Evolutionary conservation across 2,329 filamentous ascomycete genomes (phyloP), one percentile per base, ranked within the genome.

Genomic region (Dryadomyces sulphureus): DNA sequence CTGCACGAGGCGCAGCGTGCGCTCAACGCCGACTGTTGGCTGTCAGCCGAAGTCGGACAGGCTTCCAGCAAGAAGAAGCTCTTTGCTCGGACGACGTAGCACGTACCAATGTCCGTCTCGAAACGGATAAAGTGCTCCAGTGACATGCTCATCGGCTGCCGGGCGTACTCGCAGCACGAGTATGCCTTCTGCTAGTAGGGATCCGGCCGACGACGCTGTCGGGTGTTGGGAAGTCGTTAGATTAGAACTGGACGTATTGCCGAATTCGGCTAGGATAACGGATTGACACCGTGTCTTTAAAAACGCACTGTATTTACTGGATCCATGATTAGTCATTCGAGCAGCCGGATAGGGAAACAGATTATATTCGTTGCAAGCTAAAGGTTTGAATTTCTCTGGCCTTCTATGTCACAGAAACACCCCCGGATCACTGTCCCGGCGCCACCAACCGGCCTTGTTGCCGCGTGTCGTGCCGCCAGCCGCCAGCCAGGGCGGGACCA

Each of bases 361-460:
- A 32, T 32, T 32, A 32, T 39, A 16, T 24, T 39, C 21, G n/a
- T n/a, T n/a, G n/a, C n/a, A n/a, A n/a, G n/a, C 21, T 12, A 21
- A 14, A 12, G n/a, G 36, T 25, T 16, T 38, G 17, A 11, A 20
- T 38, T n/a, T 38, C 9, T 36, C 36, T 20, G 20, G 36, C 36
- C 36, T 19, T n/a, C 36, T 20, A 40, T 40, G 11, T 19, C 34
- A 36, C 34, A 36, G 12, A 8, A 20, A 19, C 38, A 12, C 24
- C 14, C 8, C 22, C 6, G n/a, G 2, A 27, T 30, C 52, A 55
- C 50, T 54, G 52, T 1, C 92, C 92, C 38, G 92, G 92, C 46
- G 89, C 77, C 60, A 95, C 75, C 54, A 96, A 69, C 65, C 84
- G 81, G 56, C 90, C 92, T 67, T 90, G 77, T 61, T 79, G 76